Base-by-base conservation (phyloP, 768 basidiomycete genomes). In the Serendipita sp. region DNA sequence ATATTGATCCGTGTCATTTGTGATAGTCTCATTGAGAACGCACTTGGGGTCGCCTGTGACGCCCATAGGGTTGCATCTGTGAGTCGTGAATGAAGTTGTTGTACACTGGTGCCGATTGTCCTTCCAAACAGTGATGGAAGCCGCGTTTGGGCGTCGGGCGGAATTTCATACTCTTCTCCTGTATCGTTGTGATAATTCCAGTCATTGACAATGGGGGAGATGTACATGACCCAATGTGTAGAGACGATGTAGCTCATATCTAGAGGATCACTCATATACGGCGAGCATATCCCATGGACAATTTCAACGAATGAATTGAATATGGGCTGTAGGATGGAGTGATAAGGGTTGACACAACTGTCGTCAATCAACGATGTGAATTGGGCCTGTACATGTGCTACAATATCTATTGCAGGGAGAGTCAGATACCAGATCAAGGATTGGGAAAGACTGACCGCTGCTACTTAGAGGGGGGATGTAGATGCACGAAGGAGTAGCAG, bases 141-240 rank as follows among this genome's bases (percentile, higher is more conserved):
- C 4, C 56, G 56, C n/a, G 28, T 35, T 28, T 28, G 34, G 35
- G 56, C 56, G 30, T 60, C 30, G n/a, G 74, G 13, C 69, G 68
- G 18, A 80, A 67, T 23, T 3, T 71, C 70, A 46, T 71, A 48
- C 65, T 68, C 64, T 66, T 67, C 44, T 65, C 69, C 69, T 38
- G 69, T 66, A 16, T 70, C 65, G 5, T 60, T 60, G 34, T 28
- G 35, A n/a, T 60, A 32, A n/a, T 28, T 72, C 69, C 70, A 71
- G 36, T 81, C 80, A 63, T 81, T 81, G 4, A 88, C 71, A 13
- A 91, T 70, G 0, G 89, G 88, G 64, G 83, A 79, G 0, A 85
- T 79, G 68, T 89, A 91, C 1, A 83, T 85, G 0, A 89, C 87
- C 89, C 90, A 91, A 23, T 84, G 79, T 3, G 89, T 86, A 0